phyloP scores from a whole-genome alignment of 1,139 yeast species.

The Saccharomyces hybrid region DNA sequence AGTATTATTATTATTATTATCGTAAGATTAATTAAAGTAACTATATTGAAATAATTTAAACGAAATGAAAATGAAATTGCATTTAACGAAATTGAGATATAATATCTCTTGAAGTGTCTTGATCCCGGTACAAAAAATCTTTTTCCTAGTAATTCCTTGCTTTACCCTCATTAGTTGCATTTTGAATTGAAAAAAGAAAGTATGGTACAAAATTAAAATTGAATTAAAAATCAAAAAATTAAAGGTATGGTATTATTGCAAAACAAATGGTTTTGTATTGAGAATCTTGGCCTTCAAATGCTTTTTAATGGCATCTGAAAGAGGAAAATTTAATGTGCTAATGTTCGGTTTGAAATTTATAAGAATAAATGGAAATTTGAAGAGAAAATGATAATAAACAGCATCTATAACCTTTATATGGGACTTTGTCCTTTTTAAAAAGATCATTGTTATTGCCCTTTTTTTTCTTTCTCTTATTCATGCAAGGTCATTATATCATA shows the following conservation, averaged over 20 bases:
- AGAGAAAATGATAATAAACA: background rate
- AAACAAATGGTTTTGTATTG: background rate
- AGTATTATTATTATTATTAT: background rate
- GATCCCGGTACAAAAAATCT: too few relatives aligned
- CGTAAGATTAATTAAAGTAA: too few relatives aligned
- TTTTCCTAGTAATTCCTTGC: background rate
- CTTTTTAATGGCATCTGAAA: background rate
- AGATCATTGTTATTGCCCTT: background rate
- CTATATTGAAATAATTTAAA: too few relatives aligned
- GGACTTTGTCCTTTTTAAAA: background rate
- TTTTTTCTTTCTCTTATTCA: slow-evolving; percentile 15
- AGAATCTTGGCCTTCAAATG: background rate
- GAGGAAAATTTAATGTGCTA: background rate
- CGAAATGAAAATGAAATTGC: background rate
- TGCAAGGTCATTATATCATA: slow-evolving; percentile 35
- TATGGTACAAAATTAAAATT: background rate
- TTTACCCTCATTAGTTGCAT: background rate
- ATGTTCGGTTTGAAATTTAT: background rate
- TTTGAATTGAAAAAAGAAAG: background rate
- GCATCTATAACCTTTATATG: background rate
- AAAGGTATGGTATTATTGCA: background rate
- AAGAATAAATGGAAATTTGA: background rate
- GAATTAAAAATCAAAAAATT: too few relatives aligned
- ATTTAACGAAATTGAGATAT: background rate
- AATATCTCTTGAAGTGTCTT: background rate